Percentiles rank a stretch among this genome's conserved stretches.
Evolutionary conservation across 1,139 yeast species (phyloP).

Genomic region (Kluyveromyces sp.): DNA sequence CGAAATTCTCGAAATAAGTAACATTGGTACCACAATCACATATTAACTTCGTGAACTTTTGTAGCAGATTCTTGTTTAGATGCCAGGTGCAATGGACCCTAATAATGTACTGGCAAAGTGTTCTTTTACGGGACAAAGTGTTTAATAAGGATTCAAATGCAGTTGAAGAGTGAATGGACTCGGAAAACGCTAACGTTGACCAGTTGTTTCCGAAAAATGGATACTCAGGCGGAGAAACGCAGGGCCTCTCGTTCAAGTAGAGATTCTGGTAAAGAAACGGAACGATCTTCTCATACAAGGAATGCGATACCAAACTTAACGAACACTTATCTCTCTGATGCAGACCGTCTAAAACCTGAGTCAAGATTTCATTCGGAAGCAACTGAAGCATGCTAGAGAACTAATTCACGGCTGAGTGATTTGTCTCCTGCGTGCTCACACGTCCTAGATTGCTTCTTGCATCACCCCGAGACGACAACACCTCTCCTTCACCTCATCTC

Average conservation of each 20-base stretch:
- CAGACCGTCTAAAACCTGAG: conserved; percentile 14
- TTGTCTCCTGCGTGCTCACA: no score
- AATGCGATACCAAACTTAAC: conserved; percentile 22
- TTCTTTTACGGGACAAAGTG: conserved; percentile 18
- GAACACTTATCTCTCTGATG: conserved; percentile 26
- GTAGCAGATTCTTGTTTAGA: conserved; percentile 16
- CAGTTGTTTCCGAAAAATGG: conserved; percentile 22
- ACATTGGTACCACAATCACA: conserved; percentile 16
- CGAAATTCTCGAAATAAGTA: conserved; percentile 23
- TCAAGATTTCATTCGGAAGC: conserved; percentile 24
- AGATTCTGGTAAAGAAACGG: conserved; percentile 24
- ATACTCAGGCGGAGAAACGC: conserved; percentile 22
- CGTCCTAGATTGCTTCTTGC: no score
- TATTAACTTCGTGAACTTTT: conserved; percentile 17
- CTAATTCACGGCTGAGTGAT: background rate
- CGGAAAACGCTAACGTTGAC: conserved; percentile 21
- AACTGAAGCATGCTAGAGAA: conserved; percentile 21
- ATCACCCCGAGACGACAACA: background rate
- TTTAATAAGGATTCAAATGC: conserved; percentile 21
- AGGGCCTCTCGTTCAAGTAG: conserved; percentile 24
- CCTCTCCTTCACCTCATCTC: background rate
- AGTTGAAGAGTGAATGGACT: conserved; percentile 11
- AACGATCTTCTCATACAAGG: conserved; percentile 12
- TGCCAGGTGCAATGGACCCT: conserved; percentile 30
- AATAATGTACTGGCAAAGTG: conserved; percentile 20